A percentile compares a stretch with the other conserved stretches of the same genome.
Evolutionary conservation across 2,329 filamentous ascomycete species (phyloP).

Genomic region (Penicillium olsonii): DNA sequence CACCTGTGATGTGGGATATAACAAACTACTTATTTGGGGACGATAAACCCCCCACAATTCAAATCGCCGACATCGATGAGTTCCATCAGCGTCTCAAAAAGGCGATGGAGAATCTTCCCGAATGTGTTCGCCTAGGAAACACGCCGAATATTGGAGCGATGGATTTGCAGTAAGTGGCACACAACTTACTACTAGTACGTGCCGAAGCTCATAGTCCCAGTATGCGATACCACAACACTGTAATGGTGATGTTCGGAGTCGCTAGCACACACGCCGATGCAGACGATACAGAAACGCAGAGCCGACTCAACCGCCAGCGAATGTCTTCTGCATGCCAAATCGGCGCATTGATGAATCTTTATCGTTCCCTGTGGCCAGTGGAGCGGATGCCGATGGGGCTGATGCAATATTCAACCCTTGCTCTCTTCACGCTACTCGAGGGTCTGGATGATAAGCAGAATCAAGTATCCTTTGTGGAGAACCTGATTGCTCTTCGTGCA

Average conservation of each 20-base stretch:
- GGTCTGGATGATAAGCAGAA: conserved; percentile 14
- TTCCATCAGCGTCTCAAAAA: conserved; percentile 1
- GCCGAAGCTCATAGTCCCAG: conserved; percentile 13
- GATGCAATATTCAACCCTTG: conserved; percentile 27
- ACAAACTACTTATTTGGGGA: conserved; percentile 10
- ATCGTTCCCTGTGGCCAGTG: conserved; percentile 26
- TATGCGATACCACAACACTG: conserved; percentile 33
- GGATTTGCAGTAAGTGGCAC: conserved; percentile 3
- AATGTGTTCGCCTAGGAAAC: conserved; percentile 9
- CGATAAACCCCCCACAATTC: conserved; percentile 1
- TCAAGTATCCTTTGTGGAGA: conserved; percentile 18
- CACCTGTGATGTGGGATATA: conserved; percentile 3
- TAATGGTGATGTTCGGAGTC: conserved; percentile 29
- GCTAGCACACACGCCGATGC: not conserved
- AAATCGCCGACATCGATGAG: conserved; percentile 6
- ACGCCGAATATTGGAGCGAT: not conserved
- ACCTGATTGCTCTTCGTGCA: conserved; percentile 14
- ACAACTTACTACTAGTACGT: no score
- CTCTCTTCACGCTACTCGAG: conserved; percentile 25
- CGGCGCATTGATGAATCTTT: conserved; percentile 17
- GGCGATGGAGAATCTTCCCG: conserved; percentile 8
- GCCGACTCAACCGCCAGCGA: conserved; percentile 11
- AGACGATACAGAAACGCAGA: conserved; percentile 2
- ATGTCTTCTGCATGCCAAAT: conserved; percentile 22
- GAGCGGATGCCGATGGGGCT: conserved; percentile 25